Conservation (phyloP, 1,284 basidiomycete species). For the Xerocomus amazonicus region DNA sequence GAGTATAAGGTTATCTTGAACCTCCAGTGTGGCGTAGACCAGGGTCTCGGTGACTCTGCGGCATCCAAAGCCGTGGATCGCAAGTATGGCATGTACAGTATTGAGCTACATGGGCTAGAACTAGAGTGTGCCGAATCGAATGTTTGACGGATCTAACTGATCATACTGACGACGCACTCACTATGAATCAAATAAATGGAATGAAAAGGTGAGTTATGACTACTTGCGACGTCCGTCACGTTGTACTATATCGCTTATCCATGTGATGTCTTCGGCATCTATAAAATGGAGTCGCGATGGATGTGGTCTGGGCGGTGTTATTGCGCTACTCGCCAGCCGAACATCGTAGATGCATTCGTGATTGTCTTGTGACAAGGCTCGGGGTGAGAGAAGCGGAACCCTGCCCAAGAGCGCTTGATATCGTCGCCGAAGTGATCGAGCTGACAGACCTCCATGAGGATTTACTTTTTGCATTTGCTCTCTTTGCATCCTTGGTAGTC, state of each 20-base stretch:
- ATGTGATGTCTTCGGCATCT: conserved; percentile 33
- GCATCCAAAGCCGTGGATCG: conserved; percentile 55
- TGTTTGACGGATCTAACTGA: conserved; percentile 24
- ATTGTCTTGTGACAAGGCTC: conserved; percentile 4
- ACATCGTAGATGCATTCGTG: conserved; percentile 27
- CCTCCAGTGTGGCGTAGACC: conserved; percentile 80
- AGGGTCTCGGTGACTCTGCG: conserved; percentile 46
- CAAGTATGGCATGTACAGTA: conserved; percentile 76
- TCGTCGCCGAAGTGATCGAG: conserved; percentile 63
- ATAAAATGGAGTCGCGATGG: conserved; percentile 23
- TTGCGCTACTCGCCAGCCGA: conserved; percentile 30
- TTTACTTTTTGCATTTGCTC: conserved; percentile 5
- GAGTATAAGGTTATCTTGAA: conserved; percentile 89
- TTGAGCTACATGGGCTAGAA: conserved; percentile 77
- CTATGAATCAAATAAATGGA: not conserved
- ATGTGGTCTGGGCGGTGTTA: conserved; percentile 17
- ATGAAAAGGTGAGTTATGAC: not conserved
- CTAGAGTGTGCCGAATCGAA: conserved; percentile 45
- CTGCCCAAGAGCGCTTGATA: conserved; percentile 58
- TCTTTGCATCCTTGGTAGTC: conserved; percentile 5
- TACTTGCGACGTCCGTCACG: conserved; percentile 7
- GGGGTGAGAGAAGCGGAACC: conserved; percentile 53
- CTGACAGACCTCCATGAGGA: conserved; percentile 35
- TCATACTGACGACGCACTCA: conserved; percentile 8
- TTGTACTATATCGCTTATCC: conserved; percentile 27